Conservation (phyloP, 805 yeast species). For the Ogataea methylovora region DNA sequence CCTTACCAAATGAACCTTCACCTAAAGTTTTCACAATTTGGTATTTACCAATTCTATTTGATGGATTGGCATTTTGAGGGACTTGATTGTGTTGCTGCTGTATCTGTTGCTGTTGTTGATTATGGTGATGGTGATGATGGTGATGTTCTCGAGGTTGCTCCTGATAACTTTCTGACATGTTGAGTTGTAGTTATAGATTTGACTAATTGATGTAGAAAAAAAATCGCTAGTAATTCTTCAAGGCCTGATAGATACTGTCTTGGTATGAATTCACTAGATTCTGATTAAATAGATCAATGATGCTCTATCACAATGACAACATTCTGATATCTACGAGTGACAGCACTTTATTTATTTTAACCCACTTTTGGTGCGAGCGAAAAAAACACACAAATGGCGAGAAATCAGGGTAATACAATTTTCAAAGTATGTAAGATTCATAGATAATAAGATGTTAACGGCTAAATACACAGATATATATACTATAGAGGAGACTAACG, state of each 20-base stretch:
- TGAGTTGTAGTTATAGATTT: background rate
- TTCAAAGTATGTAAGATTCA: background rate
- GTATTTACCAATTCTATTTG: constrained; percentile 72
- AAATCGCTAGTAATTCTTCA: too few relatives aligned
- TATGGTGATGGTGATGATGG: constrained; percentile 14
- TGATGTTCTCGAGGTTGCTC: constrained; percentile 13
- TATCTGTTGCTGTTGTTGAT: constrained; percentile 7
- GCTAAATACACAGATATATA: background rate
- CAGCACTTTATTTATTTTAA: too few relatives aligned
- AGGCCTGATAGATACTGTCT: too few relatives aligned
- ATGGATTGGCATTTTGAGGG: constrained; percentile 3
- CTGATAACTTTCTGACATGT: constrained; percentile 1
- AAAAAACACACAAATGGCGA: too few relatives aligned
- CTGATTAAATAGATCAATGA: too few relatives aligned
- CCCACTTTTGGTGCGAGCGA: too few relatives aligned
- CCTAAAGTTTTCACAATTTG: constrained; percentile 90
- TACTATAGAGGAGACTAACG: constrained; percentile 32
- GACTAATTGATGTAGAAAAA: background rate
- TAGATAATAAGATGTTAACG: background rate
- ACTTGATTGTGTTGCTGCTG: constrained; percentile 8
- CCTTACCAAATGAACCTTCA: constrained; percentile 96
- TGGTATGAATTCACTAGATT: too few relatives aligned
- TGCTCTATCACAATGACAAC: too few relatives aligned
- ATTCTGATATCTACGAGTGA: too few relatives aligned
- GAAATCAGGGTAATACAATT: constrained; percentile 1